Evolutionary conservation across 2,329 filamentous ascomycete genomes (phyloP).

Genomic region (Eurotiales sp.): DNA sequence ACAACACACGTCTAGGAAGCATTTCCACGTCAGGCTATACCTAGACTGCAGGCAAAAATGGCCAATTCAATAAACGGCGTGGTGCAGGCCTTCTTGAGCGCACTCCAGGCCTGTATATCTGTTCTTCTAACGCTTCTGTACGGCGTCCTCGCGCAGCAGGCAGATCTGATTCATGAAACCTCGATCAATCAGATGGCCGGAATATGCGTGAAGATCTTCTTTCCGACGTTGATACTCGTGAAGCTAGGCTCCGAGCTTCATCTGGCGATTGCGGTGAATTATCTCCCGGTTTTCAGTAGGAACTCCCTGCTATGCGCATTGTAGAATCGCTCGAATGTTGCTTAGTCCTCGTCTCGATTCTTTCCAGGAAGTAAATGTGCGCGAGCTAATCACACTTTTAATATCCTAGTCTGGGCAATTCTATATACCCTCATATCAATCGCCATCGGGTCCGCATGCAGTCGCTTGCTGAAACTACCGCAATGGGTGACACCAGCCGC

Average conservation of each 20-base stretch:
- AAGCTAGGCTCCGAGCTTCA: slow-evolving; percentile 52
- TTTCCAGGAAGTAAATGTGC: too few species aligned
- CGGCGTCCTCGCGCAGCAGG: slow-evolving; percentile 50
- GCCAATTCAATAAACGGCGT: slow-evolving; percentile 15
- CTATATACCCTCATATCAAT: slow-evolving; percentile 50
- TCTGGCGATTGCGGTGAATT: slow-evolving; percentile 44
- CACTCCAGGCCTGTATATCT: slow-evolving; percentile 53
- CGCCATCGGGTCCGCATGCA: slow-evolving; percentile 42
- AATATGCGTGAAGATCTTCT: slow-evolving; percentile 50
- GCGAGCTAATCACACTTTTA: not conserved
- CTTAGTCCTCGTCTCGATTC: too few species aligned
- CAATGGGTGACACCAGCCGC: slow-evolving; percentile 53
- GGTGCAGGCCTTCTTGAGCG: slow-evolving; percentile 45
- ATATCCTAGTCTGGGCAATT: slow-evolving; percentile 47
- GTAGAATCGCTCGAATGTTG: not conserved
- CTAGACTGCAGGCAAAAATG: not conserved
- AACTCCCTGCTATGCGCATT: too few species aligned
- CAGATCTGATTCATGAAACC: slow-evolving; percentile 44
- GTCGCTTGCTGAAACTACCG: slow-evolving; percentile 47
- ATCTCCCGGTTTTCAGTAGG: slow-evolving; percentile 47
- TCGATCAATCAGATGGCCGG: slow-evolving; percentile 53
- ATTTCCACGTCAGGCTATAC: not conserved
- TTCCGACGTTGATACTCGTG: slow-evolving; percentile 52
- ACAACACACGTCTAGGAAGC: too few species aligned
- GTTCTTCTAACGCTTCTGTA: slow-evolving; percentile 53